These are phyloP conservation scores for Rhododendron williamsianum DNA, from an alignment of 148 eudicot genomes.

Conservation along the genomic window DNA sequence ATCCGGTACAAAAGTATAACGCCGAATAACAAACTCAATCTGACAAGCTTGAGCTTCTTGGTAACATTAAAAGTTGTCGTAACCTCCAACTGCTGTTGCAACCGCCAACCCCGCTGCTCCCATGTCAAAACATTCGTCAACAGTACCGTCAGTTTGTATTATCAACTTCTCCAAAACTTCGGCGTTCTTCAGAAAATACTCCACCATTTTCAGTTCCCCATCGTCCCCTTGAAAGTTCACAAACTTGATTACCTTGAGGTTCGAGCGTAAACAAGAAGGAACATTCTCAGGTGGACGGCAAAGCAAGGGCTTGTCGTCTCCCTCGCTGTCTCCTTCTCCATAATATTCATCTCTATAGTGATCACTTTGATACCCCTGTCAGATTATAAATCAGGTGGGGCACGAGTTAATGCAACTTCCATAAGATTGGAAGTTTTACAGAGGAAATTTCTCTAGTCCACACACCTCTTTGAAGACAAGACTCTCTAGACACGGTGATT, in stretches of 20 bases:
- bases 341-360: not conserved
- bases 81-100: too few relatives aligned
- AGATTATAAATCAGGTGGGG: not conserved
- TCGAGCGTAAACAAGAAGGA: too few relatives aligned
- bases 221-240: too few relatives aligned
- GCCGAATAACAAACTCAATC: not conserved
- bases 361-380: not conserved
- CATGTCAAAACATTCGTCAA: too few relatives aligned
- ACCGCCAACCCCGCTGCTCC: not conserved
- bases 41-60: not conserved
- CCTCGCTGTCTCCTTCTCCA: not conserved
- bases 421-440: not conserved
- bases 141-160: not conserved
- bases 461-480: not conserved
- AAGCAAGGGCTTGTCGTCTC: not conserved
- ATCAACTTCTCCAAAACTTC: conserved; percentile 16
- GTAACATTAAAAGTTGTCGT: not conserved
- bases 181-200: not conserved
- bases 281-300: too few relatives aligned
- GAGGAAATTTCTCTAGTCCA: not conserved
- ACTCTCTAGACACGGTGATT: not conserved
- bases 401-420: not conserved
- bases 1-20: too few relatives aligned
- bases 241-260: too few relatives aligned
- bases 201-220: not conserved